Evolutionary conservation across 1,284 basidiomycete genomes (phyloP), one percentile per base, ranked within the genome.

Genomic region (Tetrapyrgos nigripes): DNA sequence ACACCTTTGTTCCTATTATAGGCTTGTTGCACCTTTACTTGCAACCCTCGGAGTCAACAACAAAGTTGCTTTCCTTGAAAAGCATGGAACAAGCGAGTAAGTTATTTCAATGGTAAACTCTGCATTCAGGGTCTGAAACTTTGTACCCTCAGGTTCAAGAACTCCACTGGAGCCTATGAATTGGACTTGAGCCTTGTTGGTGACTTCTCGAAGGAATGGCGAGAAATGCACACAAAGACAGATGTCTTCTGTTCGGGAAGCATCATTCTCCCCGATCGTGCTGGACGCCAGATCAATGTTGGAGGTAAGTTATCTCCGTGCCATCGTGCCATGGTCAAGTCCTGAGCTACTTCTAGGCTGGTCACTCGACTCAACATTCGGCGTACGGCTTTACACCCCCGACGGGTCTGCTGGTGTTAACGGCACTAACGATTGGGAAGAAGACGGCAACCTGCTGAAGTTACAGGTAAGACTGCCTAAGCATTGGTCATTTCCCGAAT

Each of bases 201-300:
- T 54, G 75, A 91, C 64, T 87, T 86, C 71, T 58, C 66, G 21
- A 68, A 73, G 40, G 83, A 88, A 4, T 92, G 88, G 88, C 84
- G 89, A 24, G 80, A 79, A 63, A 89, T 92, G 88, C 84, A 91
- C 62, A 75, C 91, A 65, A 79, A 89, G 71, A 79, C 86, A 4
- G 88, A 92, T 62, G 88, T 92, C 28, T 92, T 92, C 77, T 92
- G 90, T 68, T 84, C 90, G 2, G 91, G 75, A n/a, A 83, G 83
- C 49, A 75, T 92, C 31, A 82, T 89, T 37, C 81, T 92, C 27
- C 91, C 91, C 0, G 90, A 92, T 66, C 88, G 86, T 64, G 85
- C 75, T 21, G 90, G 78, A 1, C 79, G 90, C 47, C 81, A 85
- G 61, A 79, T 92, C 68, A 88, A 90, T 57, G 79, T 92, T 40